Evolutionary conservation across 164 flowering plant genomes (phyloP), one percentile per base, ranked within the genome.

Genomic region (Nymphaea colorata): DNA sequence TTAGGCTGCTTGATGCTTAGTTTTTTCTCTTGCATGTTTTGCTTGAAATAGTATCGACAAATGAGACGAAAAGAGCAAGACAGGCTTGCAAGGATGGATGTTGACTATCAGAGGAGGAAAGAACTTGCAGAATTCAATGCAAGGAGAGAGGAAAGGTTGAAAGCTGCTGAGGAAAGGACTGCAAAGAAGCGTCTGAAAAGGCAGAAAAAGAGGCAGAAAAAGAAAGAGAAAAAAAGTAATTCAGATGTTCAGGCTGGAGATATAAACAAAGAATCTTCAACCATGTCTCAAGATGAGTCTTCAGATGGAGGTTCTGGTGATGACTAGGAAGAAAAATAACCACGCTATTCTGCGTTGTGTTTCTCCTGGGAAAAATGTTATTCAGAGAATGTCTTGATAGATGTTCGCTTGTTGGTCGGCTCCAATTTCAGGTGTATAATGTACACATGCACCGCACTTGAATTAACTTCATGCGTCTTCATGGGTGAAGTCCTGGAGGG

Each of bases 11-110:
- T 51, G 57, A 51, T 51, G 14, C 57, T 51, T 15, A 51, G 57
- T 51, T 15, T 15, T 8, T 51, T 51, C 57, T 15, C 3, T 51
- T 51, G 57, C 57, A 51, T 15, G 14, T 51, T 51, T 51, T 51
- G 57, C 3, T 51, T 51, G 57, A 15, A 51, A 41, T 87, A 94
- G 98, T 94, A 91, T 68, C 90, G 98, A 60, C 98, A 94, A 71
- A 91, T 94, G 97, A 88, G 98, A 70, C 79, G 97, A 73, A 94
- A 85, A 73, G 98, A 94, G 78, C 98, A 91, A 77, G 98, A 94
- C 67, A 75, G 98, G 61, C 83, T 91, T 68, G 76, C 93, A 43
- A 86, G 98, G 71, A 94, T 94, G 95, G 97, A 91, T 47, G 86
- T 63, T 8, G 98, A 94, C 79, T 91, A 83, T 75, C 83, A 86